Percentiles rank a stretch among this genome's conserved stretches.
Evolutionary conservation across 2,329 filamentous ascomycete genomes (phyloP).

Genomic region (Zymoseptoria ardabiliae): DNA sequence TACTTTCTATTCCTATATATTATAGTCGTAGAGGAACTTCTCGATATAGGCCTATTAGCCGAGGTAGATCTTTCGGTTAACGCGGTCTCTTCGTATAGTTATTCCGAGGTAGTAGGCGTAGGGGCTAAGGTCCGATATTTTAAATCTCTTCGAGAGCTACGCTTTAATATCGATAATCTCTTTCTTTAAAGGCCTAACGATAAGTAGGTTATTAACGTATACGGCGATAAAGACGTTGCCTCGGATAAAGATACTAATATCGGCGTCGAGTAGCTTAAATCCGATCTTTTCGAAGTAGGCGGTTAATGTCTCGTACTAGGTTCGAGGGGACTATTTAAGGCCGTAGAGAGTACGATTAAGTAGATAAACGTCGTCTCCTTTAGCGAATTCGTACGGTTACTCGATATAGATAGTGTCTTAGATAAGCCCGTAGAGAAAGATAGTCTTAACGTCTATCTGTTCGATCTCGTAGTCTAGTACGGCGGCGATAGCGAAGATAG

Average conservation of each 20-base stretch:
- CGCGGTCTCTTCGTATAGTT: constrained; percentile 13
- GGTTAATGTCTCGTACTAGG: constrained; percentile 3
- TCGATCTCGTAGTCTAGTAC: constrained; percentile 21
- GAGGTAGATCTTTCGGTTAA: too few species aligned
- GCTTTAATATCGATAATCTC: constrained; percentile 2
- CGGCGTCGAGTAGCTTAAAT: not conserved
- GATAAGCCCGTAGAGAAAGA: not conserved
- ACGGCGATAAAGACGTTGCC: constrained; percentile 2
- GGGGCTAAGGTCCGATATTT: constrained; percentile 7
- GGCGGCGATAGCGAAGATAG: constrained; percentile 22
- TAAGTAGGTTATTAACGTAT: constrained; percentile 10
- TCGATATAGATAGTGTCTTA: not conserved
- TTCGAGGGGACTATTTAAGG: constrained; percentile 3
- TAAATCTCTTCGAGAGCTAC: constrained; percentile 1
- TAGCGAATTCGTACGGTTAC: not conserved
- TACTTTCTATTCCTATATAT: too few species aligned
- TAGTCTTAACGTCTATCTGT: constrained; percentile 22
- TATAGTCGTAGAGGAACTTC: too few species aligned
- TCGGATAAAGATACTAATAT: constrained; percentile 6
- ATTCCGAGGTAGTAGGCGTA: constrained; percentile 19
- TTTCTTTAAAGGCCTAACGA: constrained; percentile 4
- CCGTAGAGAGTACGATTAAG: constrained; percentile 5
- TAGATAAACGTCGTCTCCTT: not conserved
- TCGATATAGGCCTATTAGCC: constrained; percentile 21
- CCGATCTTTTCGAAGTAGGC: not conserved